Conservation (phyloP, 73 alveolate species). For the Paramecium pentaurelia region DNA sequence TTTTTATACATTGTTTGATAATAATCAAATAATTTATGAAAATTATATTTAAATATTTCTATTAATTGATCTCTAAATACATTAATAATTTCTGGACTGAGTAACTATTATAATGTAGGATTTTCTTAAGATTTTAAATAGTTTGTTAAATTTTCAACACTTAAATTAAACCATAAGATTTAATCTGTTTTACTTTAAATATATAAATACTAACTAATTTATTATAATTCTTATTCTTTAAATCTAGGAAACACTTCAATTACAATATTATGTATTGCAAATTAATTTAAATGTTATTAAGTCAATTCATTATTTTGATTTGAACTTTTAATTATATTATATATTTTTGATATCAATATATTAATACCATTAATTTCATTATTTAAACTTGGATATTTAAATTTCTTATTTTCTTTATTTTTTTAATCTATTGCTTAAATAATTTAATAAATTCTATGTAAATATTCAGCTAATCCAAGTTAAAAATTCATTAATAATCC, state of each 20-base stretch:
- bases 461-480: slow-evolving; percentile 17
- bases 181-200: slow-evolving; percentile 30
- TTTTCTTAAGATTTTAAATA: background rate
- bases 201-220: background rate
- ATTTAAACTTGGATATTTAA: background rate
- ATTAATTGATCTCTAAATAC: slow-evolving; percentile 15
- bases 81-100: background rate
- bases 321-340: background rate
- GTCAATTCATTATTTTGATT: background rate
- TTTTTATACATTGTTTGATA: background rate
- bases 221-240: background rate
- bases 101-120: background rate
- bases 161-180: slow-evolving; percentile 35
- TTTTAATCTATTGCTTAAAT: background rate
- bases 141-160: background rate
- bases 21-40: background rate
- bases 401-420: slow-evolving; percentile 27
- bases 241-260: background rate
- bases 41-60: background rate
- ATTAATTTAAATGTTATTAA: background rate
- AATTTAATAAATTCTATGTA: background rate
- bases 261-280: background rate
- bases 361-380: background rate
- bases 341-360: background rate
- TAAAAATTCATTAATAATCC: slow-evolving; percentile 49